Conservation (phyloP, 2,329 filamentous ascomycete genomes). For the Phialophora expanda region DNA sequence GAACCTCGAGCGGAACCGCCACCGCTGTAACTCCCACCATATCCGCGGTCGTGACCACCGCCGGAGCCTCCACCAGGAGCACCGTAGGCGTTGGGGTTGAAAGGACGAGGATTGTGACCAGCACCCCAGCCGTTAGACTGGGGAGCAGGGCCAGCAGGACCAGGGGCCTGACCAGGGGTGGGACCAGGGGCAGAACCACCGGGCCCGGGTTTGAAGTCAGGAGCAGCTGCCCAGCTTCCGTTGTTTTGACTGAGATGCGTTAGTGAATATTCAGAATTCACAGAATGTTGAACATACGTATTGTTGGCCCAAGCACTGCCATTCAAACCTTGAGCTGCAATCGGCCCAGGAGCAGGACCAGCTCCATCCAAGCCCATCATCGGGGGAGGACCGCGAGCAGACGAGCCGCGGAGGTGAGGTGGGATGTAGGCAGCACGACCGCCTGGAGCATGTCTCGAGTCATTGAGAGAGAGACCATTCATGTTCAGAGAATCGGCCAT, state of each 20-base stretch:
- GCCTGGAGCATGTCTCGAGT: constrained; percentile 63
- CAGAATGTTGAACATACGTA: constrained; percentile 25
- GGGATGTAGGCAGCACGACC: constrained; percentile 67
- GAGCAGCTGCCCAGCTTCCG: constrained; percentile 61
- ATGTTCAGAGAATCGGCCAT: constrained; percentile 64
- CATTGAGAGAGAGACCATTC: constrained; percentile 63
- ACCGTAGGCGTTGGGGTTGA: constrained; percentile 67
- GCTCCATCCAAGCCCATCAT: constrained; percentile 45
- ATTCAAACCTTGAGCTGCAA: constrained; percentile 41
- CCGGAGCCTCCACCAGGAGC: constrained; percentile 60
- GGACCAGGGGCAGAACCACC: constrained; percentile 43
- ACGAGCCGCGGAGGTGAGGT: constrained; percentile 63
- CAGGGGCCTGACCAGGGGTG: constrained; percentile 15
- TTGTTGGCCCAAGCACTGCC: constrained; percentile 46
- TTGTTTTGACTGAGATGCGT: constrained; percentile 23
- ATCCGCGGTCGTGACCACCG: constrained; percentile 47
- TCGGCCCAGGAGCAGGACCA: constrained; percentile 40
- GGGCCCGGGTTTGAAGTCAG: constrained; percentile 58
- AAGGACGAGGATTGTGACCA: constrained; percentile 50
- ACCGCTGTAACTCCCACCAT: constrained; percentile 50
- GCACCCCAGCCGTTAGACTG: constrained; percentile 40
- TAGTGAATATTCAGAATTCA: constrained; percentile 7
- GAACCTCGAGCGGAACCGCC: constrained; percentile 73
- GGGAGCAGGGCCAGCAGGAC: constrained; percentile 23
- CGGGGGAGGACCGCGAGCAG: constrained; percentile 43